phyloP scores from a whole-genome alignment of 208 protist genomes.

The Leishmania mexicana region DNA sequence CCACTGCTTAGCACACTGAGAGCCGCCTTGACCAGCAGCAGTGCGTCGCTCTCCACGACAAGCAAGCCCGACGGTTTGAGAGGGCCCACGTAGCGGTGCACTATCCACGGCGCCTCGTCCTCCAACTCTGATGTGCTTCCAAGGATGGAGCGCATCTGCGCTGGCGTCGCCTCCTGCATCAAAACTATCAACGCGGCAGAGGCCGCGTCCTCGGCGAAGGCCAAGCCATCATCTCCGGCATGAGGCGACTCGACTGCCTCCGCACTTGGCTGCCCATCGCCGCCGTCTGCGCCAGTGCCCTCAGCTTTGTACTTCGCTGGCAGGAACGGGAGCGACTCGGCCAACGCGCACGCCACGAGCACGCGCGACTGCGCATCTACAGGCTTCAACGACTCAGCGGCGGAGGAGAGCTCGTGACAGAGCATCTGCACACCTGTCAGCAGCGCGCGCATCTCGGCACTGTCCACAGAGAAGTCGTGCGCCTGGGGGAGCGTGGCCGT shows the following conservation, averaged over 20 bases:
- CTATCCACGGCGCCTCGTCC: neutral
- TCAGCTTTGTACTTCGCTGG: slow-evolving; percentile 20
- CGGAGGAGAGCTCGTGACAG: slow-evolving; percentile 12
- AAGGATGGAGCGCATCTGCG: slow-evolving; percentile 21
- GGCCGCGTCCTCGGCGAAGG: slow-evolving; percentile 22
- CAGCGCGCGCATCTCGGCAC: slow-evolving; percentile 19
- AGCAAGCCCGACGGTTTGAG: slow-evolving; percentile 17
- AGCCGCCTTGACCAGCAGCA: slow-evolving; percentile 30
- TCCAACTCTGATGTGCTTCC: neutral
- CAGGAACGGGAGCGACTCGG: slow-evolving; percentile 23
- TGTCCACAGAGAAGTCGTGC: slow-evolving; percentile 5
- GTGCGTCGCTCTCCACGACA: slow-evolving; percentile 16
- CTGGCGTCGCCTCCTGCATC: slow-evolving; percentile 11
- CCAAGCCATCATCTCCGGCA: neutral
- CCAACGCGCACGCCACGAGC: slow-evolving; percentile 20
- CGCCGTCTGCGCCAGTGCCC: neutral
- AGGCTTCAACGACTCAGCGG: neutral
- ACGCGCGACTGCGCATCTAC: slow-evolving; percentile 11
- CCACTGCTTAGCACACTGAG: slow-evolving; percentile 13
- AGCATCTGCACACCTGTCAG: slow-evolving; percentile 5
- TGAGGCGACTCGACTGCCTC: neutral
- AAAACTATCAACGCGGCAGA: slow-evolving; percentile 22
- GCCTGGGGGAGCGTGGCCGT: neutral
- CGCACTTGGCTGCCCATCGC: neutral
- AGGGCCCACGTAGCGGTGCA: slow-evolving; percentile 6